A percentile compares a stretch with the other conserved stretches of the same genome.
These are phyloP conservation scores for Ilyonectria destructans DNA, from an alignment of 2,329 filamentous ascomycete species.

Conservation along the genomic window DNA sequence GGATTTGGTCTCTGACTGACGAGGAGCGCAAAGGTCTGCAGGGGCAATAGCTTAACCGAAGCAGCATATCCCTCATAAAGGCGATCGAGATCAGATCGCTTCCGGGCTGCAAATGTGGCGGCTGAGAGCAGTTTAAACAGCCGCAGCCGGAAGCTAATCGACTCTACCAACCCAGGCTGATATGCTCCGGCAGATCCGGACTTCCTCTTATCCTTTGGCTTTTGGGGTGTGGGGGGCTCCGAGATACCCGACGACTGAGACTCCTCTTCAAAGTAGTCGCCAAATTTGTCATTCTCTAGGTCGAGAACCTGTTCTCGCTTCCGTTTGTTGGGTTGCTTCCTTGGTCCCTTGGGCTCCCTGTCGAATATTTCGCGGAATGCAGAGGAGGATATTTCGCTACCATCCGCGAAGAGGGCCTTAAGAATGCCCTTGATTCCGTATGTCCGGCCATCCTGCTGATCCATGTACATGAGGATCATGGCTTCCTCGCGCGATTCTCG, in stretches of 20 bases:
- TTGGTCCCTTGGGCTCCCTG: slow-evolving; percentile 68
- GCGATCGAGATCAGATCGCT: slow-evolving; percentile 61
- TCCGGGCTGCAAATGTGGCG: slow-evolving; percentile 63
- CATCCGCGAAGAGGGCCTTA: slow-evolving; percentile 79
- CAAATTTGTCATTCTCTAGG: slow-evolving; percentile 73
- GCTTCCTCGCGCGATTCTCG: slow-evolving; percentile 63
- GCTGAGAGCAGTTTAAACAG: slow-evolving; percentile 72
- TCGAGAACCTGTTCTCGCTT: slow-evolving; percentile 67
- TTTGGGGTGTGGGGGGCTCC: slow-evolving; percentile 63
- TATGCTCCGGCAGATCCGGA: slow-evolving; percentile 41
- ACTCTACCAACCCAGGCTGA: slow-evolving; percentile 62
- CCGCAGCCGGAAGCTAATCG: slow-evolving; percentile 74
- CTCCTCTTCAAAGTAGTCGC: slow-evolving; percentile 74
- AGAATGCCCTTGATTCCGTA: slow-evolving; percentile 70
- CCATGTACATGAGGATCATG: slow-evolving; percentile 75
- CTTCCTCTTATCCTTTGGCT: slow-evolving; percentile 49
- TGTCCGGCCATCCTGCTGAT: slow-evolving; percentile 62
- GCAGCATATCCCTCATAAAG: slow-evolving; percentile 74
- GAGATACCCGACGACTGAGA: slow-evolving; percentile 64
- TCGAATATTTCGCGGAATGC: slow-evolving; percentile 79
- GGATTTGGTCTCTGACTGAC: slow-evolving; percentile 56
- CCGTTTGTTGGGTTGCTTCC: slow-evolving; percentile 63
- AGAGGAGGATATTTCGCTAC: slow-evolving; percentile 65
- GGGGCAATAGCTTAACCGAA: slow-evolving; percentile 71
- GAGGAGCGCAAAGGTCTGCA: slow-evolving; percentile 72